phyloP scores from a whole-genome alignment of 495 filamentous ascomycete genomes.

The Lasiosphaeris hirsuta region DNA sequence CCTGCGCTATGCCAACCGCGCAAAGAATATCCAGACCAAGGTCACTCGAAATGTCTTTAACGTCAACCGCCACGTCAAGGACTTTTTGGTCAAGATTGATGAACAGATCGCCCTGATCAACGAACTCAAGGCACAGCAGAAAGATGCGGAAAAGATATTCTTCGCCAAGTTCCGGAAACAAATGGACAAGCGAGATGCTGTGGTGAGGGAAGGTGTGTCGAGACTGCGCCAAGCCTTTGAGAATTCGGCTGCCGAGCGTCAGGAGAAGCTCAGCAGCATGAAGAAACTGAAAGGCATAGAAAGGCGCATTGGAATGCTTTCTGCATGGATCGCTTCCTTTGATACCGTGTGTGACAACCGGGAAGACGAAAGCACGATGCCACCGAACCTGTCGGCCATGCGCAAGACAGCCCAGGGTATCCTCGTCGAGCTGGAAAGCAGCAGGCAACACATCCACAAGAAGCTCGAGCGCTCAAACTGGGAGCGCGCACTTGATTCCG shows the following conservation, averaged over 20 bases:
- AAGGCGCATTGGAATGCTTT: slow-evolving; percentile 76
- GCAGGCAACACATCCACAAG: slow-evolving; percentile 85
- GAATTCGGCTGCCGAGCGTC: slow-evolving; percentile 70
- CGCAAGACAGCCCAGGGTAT: slow-evolving; percentile 86
- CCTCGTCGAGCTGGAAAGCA: slow-evolving; percentile 80
- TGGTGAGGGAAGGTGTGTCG: slow-evolving; percentile 75
- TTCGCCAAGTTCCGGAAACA: slow-evolving; percentile 89
- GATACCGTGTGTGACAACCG: slow-evolving; percentile 72
- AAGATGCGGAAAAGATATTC: slow-evolving; percentile 79
- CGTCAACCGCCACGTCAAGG: slow-evolving; percentile 98
- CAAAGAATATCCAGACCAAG: slow-evolving; percentile 99
- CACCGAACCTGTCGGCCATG: slow-evolving; percentile 65
- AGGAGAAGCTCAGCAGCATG: slow-evolving; percentile 74
- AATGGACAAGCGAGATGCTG: slow-evolving; percentile 72
- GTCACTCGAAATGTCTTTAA: slow-evolving; percentile 98
- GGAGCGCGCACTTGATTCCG: slow-evolving; percentile 81
- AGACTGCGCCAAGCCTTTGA: slow-evolving; percentile 83
- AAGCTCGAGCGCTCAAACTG: slow-evolving; percentile 73
- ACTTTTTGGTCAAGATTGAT: slow-evolving; percentile 95
- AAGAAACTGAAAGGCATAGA: slow-evolving; percentile 82
- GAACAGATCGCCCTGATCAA: slow-evolving; percentile 92
- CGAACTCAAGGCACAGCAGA: slow-evolving; percentile 87
- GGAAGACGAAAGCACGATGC: slow-evolving; percentile 64
- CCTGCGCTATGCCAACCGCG: slow-evolving; percentile 92
- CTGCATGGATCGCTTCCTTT: slow-evolving; percentile 90